phyloP scores from a whole-genome alignment of 805 yeast species.

The Saccharomycopsis fibuligera region DNA sequence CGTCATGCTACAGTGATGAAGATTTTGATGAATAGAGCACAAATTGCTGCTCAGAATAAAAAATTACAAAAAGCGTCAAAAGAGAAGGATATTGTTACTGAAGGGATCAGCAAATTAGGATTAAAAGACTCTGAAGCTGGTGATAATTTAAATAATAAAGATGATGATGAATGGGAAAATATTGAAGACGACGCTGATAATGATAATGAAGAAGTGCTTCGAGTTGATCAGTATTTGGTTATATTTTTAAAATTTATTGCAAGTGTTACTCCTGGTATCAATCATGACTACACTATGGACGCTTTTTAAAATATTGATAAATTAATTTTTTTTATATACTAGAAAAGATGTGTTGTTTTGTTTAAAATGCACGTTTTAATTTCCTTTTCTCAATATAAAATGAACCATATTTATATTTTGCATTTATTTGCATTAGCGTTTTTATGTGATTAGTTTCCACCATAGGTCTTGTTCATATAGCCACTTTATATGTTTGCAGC shows the following conservation, averaged over 20 bases:
- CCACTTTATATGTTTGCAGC: not conserved
- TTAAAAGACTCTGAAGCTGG: constrained; percentile 32
- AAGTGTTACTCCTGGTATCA: constrained; percentile 96
- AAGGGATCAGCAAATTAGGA: constrained; percentile 43
- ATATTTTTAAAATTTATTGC: constrained; percentile 91
- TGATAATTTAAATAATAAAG: constrained; percentile 26
- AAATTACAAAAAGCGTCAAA: constrained; percentile 23
- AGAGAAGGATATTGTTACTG: constrained; percentile 26
- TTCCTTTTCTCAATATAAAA: not conserved
- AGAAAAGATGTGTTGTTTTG: no score
- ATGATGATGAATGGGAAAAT: constrained; percentile 54
- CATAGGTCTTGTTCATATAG: no score
- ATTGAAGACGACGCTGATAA: constrained; percentile 30
- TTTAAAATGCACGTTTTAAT: no score
- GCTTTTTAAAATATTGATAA: constrained; percentile 44
- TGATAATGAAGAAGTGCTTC: constrained; percentile 41
- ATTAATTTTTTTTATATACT: not conserved
- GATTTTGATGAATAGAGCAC: constrained; percentile 71
- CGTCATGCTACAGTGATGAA: constrained; percentile 93
- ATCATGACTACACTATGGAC: constrained; percentile 98
- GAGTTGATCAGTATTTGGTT: constrained; percentile 87
- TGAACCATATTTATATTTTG: not conserved
- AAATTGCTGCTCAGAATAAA: constrained; percentile 36
- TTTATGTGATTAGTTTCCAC: no score
- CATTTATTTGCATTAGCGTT: no score